Evolutionary conservation across 805 yeast species (phyloP).

Genomic region (Candida andamanensis): DNA sequence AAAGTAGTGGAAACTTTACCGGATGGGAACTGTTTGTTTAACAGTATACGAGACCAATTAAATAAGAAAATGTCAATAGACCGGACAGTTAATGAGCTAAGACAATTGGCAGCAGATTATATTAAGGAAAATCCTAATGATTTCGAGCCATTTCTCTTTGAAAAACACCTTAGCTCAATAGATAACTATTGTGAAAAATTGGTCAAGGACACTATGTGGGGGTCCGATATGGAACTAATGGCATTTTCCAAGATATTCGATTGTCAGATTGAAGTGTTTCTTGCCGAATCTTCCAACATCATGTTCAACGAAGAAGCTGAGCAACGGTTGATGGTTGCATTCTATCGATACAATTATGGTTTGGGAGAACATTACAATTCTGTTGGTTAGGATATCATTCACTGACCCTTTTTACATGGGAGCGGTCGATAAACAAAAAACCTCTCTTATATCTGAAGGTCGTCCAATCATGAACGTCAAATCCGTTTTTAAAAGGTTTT

Average conservation of each 20-base stretch:
- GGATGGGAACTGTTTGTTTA: conserved; percentile 92
- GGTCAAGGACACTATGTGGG: conserved; percentile 87
- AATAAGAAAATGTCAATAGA: conserved; percentile 4
- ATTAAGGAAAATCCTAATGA: conserved; percentile 62
- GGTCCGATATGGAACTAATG: conserved; percentile 87
- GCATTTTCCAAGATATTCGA: conserved; percentile 71
- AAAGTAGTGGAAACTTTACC: conserved; percentile 68
- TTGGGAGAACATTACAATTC: conserved; percentile 96
- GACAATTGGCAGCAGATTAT: conserved; percentile 61
- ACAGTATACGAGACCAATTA: conserved; percentile 79
- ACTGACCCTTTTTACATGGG: too few species aligned
- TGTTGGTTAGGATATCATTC: too few species aligned
- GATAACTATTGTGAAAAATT: conserved; percentile 65
- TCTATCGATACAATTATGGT: conserved; percentile 79
- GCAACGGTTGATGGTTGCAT: conserved; percentile 62
- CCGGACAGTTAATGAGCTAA: conserved; percentile 45
- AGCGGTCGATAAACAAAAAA: too few species aligned
- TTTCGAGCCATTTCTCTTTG: conserved; percentile 78
- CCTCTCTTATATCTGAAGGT: too few species aligned
- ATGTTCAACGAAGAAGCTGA: conserved; percentile 49
- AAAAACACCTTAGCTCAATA: conserved; percentile 57
- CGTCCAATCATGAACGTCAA: too few species aligned
- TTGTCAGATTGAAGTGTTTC: conserved; percentile 69
- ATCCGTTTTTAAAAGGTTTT: too few species aligned
- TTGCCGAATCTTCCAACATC: conserved; percentile 70